phyloP scores from a whole-genome alignment of 208 protist genomes.

The Acanthamoeba royreba region DNA sequence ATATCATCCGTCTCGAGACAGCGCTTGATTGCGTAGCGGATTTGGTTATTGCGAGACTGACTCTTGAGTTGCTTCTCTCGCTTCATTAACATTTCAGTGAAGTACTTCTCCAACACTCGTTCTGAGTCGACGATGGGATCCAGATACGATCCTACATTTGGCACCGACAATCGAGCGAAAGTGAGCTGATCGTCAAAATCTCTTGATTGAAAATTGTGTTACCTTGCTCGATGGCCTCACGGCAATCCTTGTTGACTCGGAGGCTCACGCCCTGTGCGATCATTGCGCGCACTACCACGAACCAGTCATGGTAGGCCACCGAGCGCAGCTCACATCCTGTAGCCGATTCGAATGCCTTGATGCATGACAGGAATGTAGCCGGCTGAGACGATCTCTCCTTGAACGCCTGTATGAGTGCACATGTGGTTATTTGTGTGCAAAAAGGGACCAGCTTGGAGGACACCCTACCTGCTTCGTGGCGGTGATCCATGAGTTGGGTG shows the following conservation, averaged over 20 bases:
- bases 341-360: neutral
- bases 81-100: neutral
- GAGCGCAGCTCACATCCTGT: neutral
- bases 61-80: neutral
- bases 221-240: neutral
- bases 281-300: neutral
- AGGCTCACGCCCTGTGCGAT: neutral
- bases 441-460: too few species aligned
- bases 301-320: neutral
- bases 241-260: neutral
- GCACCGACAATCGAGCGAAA: neutral
- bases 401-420: too few species aligned
- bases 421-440: too few species aligned
- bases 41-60: neutral
- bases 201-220: too few species aligned
- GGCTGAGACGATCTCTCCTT: too few species aligned
- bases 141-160: neutral
- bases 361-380: too few species aligned
- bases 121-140: neutral
- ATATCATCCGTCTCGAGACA: neutral
- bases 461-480: neutral
- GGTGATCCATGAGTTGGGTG: neutral
- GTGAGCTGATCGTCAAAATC: too few species aligned
- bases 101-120: neutral
- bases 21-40: neutral